Evolutionary conservation across 1,284 basidiomycete species (phyloP), one percentile per base, ranked within the genome.

Genomic region (Ustilago trichophora): DNA sequence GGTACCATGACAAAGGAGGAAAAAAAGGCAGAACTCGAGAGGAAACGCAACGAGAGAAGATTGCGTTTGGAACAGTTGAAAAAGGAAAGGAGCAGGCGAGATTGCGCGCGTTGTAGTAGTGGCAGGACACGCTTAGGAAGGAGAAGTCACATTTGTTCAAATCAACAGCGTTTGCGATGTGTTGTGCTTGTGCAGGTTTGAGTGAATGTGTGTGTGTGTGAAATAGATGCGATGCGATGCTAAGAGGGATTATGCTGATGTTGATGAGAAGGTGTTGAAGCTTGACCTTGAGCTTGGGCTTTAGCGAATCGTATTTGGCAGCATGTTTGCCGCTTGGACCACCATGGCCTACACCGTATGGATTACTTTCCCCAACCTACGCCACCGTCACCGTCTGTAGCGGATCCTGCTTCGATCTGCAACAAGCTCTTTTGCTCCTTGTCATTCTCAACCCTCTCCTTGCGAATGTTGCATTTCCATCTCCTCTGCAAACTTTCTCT

Each of bases 1-100:
- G 4, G 47, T 40, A 31, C 53, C 54, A 15, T 74, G 60, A 62
- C 56, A n/a, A 74, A 72, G 33, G 76, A 78, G 29, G 74, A 78
- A 29, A 73, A 71, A 54, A 62, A 65, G 33, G 74, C 72, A 0
- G 66, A 76, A 36, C 33, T 77, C 46, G 72, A 74, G 51, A 45
- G 66, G 16, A 69, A 76, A 59, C 37, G 76, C 4, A 53, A 70
- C 37, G 76, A 75, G 49, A 56, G 72, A 15, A 44, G 58, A 24
- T 37, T 56, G 41, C 35, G 65, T 10, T 40, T 76, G 45, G 73
- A 67, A 31, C 57, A 65, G 52, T 52, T 76, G 43, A 76, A 76
- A 38, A 40, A 45, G 56, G 63, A 19, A 76, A 72, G 53, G 72
- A 72, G 21, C 31, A 62, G 27, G 67, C 60, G 16, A 25, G 67